Evolutionary conservation across 768 basidiomycete genomes (phyloP), one percentile per base, ranked within the genome.

Genomic region (Boletus vinaceobasis): DNA sequence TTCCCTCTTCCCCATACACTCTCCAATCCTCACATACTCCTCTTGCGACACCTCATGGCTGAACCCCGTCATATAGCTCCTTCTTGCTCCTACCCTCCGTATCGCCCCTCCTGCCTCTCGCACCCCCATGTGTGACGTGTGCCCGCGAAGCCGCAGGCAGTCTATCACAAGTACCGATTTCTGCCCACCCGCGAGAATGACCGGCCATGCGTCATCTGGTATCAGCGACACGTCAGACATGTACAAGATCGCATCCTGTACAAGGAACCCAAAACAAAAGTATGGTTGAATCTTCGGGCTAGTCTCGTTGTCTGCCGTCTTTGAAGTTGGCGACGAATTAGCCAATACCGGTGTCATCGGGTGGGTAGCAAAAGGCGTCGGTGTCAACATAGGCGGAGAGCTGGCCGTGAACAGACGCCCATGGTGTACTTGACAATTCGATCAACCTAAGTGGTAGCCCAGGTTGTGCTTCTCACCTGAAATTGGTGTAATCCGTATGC

Each of bases 111-210:
- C 72, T 2, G 91, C 78, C 57, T 87, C 79, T 31, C 73, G 74
- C n/a, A 93, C 63, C 5, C 89, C 89, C 63, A 90, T 81, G 68
- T 96, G 93, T 8, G 90, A 93, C n/a, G 76, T 81, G 66, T 92
- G 89, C 3, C 77, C 66, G 7, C 69, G 64, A 3, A 90, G 76
- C 48, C 83, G 78, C 33, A 96, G 74, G 59, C 89, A 90, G 68
- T 96, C 93, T 37, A 93, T 75, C 46, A 93, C 80, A 55, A 88
- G 76, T 26, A 90, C 77, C 2, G 85, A 75, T 49, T 69, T 69
- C 23, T 53, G 58, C 31, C 53, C 47, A 5, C 58, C 61, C 14
- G 56, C 60, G 33, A 67, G 59, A 48, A 86, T 71, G 48, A 83
- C 61, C 19, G 69, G 63, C 88, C 88, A 91, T 38, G 84, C 80